Conservation (phyloP, 768 basidiomycete genomes). For the Boletus huronensis region DNA sequence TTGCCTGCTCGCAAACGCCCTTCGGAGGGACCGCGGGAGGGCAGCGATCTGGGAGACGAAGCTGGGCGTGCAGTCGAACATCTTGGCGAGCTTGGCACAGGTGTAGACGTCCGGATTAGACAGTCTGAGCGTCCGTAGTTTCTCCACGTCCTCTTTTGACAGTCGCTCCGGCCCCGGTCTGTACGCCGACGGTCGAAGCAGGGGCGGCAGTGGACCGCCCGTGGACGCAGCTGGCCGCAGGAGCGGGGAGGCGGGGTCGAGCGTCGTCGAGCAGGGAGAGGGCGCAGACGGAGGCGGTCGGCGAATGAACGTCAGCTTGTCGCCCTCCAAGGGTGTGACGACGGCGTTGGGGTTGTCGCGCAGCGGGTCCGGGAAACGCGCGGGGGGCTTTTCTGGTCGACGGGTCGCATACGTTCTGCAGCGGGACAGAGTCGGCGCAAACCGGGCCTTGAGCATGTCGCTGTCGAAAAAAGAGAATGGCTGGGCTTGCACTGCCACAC, state of each 20-base stretch:
- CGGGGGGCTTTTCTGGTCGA: conserved; percentile 41
- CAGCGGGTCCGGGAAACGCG: conserved; percentile 57
- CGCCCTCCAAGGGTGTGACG: conserved; percentile 48
- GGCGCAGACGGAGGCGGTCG: conserved; percentile 80
- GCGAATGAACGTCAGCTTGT: conserved; percentile 73
- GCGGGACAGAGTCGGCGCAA: background rate
- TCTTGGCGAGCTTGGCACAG: conserved; percentile 63
- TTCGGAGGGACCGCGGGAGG: conserved; percentile 49
- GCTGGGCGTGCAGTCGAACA: conserved; percentile 67
- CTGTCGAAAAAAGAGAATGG: background rate
- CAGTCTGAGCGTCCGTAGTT: conserved; percentile 56
- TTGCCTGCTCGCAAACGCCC: conserved; percentile 38
- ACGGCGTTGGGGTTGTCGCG: conserved; percentile 48
- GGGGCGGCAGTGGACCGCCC: conserved; percentile 43
- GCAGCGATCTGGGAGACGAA: conserved; percentile 68
- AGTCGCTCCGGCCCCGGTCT: conserved; percentile 37
- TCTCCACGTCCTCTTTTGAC: conserved; percentile 49
- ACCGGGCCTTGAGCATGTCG: conserved; percentile 22
- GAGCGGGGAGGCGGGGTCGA: conserved; percentile 68
- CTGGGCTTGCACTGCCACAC: too few relatives aligned
- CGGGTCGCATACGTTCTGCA: conserved; percentile 43
- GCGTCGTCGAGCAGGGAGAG: conserved; percentile 67
- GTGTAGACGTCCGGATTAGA: conserved; percentile 59
- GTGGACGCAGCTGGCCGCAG: conserved; percentile 40
- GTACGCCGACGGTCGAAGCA: conserved; percentile 41